Base-by-base conservation (phyloP, 345 rosid species). In the Pistacia vera region DNA sequence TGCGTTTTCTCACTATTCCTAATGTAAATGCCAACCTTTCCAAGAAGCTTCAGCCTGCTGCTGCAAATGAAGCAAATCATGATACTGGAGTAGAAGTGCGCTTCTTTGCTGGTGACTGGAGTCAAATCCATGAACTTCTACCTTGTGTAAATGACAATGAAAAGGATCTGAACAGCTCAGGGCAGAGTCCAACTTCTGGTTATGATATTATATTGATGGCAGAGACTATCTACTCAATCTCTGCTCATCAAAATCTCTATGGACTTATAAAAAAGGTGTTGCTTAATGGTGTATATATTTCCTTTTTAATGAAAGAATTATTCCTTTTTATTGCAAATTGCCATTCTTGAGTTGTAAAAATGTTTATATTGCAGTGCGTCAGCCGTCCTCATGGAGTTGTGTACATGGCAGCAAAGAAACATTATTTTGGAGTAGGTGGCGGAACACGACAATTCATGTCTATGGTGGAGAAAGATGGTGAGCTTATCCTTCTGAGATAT, bases 381-480 rank as follows among this genome's bases (percentile, higher is more conserved):
- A 83, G 76, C 48, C 73, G 41, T 71, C 90, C 93, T 56, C 72
- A 79, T 80, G 99, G 98, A 75, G 91, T 79, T 69, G 93, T 86
- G 16, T 96, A 91, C 75, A 75, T 95, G 90, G 90, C 99, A 67
- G 98, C 95, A 69, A 96, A 96, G 86, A 96, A 93, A 78, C 85
- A 93, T 76, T 93, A 96, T 84, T 93, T 93, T 57, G 99, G 99
- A 25, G 99, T 96, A 57, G 98, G 99, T 30, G 99, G 97, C 22
- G 99, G 98, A 80, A 90, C 99, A 14, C 78, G 93, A 52, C 93
- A 85, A 74, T 96, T 96, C 81, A 81, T 96, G 41, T 88, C 95
- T 61, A 81, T 92, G 85, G 83, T 93, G 64, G 95, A 90, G 75
- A 89, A 91, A 81, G 93, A 92, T 63, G 95, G 99, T 96, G 79